Evolutionary conservation across 202 grass and related monocot species (phyloP), one percentile per base, ranked within the genome.

Genomic region (Digitaria exilis): DNA sequence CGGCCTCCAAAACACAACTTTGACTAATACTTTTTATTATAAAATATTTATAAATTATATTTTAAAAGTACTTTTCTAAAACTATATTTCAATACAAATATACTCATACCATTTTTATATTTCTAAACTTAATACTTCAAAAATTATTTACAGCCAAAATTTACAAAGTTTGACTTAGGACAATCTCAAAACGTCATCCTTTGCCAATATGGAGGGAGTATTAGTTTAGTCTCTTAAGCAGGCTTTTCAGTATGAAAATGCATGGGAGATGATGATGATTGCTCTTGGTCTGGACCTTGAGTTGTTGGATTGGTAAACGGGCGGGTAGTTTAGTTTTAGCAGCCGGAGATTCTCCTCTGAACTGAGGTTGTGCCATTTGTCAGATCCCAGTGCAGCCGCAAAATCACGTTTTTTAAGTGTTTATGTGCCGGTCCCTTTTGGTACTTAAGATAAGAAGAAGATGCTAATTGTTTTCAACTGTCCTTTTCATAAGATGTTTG

Each of bases 361-460:
- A 28, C 26, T 68, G 34, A 59, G 50, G 59, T 52, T 19, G 68
- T 31, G 74, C 88, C 88, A 90, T 83, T 90, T 87, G 88, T 73
- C 80, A 86, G 59, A 3, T 42, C 30, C 34, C 34, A 2, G 50
- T 41, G 79, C 79, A 24, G 46, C 76, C 43, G 57, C 19, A 57
- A 52, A 43, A 52, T 13, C 31, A 61, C 65, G 34, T 74, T 73
- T 73, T 42, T 73, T 21, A 67, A 72, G 65, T 78, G 28, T 31
- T 81, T 81, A 56, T 34, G n/a, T n/a, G 10, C n/a, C n/a, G 41
- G 21, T 1, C 10, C 16, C 30, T 18, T 41, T 32, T 15, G 31
- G 15, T 15, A 50, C 6, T 35, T 14, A 19, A 35, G 37, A 50
- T 6, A 34, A 2, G 21, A 4, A 6, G 17, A 46, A 10, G 44